A percentile compares a stretch with the other conserved stretches of the same genome.
phyloP scores from a whole-genome alignment of 257 asterid species.

The Solanum tarapatanum region DNA sequence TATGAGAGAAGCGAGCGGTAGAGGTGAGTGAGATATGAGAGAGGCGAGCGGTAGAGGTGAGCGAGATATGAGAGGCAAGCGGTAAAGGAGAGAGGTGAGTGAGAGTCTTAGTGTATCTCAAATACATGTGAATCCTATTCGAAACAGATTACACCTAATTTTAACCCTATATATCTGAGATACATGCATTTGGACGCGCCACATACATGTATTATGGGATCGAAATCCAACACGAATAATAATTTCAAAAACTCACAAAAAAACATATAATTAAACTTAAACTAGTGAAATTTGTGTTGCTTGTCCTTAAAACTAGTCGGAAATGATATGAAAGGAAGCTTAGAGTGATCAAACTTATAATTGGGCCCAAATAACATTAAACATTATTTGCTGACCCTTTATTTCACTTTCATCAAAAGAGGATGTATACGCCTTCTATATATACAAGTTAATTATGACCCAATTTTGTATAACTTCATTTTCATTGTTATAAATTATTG shows the following conservation, averaged over 20 bases:
- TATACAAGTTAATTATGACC: background rate
- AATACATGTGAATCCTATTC: background rate
- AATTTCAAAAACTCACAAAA: too few species aligned
- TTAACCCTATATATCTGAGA: fast-evolving
- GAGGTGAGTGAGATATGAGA: background rate
- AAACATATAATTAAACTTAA: too few species aligned
- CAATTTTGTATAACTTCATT: background rate
- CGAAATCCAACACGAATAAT: background rate
- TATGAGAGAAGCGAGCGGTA: too few species aligned
- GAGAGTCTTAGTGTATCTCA: background rate
- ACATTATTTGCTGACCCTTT: background rate
- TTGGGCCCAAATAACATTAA: background rate
- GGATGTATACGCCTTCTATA: background rate
- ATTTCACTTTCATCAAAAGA: background rate
- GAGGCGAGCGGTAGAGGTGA: too few species aligned
- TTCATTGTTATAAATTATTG: background rate
- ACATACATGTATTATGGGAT: background rate
- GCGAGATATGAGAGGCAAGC: too few species aligned
- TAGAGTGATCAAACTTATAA: background rate
- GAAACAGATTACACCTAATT: too few species aligned
- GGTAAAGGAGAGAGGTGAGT: too few species aligned
- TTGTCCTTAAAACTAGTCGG: background rate
- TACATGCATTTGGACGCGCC: background rate
- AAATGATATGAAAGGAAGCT: background rate
- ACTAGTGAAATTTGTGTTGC: background rate